Percentiles rank a stretch among this genome's conserved stretches.
Conservation (phyloP, 345 rosid genomes). For the Camelina neglecta region DNA sequence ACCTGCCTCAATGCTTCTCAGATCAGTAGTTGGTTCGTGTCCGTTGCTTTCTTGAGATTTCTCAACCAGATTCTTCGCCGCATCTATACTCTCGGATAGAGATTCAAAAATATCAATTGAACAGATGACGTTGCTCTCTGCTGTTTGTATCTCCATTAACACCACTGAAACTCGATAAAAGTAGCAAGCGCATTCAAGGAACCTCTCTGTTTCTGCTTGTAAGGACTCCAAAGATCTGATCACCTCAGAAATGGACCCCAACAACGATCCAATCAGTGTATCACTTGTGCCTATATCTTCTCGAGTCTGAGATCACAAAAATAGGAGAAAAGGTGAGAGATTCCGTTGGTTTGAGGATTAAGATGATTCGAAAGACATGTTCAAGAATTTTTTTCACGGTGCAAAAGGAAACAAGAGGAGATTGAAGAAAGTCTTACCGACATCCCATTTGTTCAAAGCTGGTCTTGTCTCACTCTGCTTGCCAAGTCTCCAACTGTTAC, state of each 20-base stretch:
- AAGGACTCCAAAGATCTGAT: conserved; percentile 49
- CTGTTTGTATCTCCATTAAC: conserved; percentile 72
- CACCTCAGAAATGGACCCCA: conserved; percentile 60
- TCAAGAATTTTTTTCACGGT: conserved; percentile 17
- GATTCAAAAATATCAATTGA: conserved; percentile 57
- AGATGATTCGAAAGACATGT: conserved; percentile 8
- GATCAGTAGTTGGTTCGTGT: conserved; percentile 48
- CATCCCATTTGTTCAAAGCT: conserved; percentile 48
- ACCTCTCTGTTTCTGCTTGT: conserved; percentile 51
- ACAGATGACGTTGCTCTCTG: conserved; percentile 47
- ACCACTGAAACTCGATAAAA: conserved; percentile 64
- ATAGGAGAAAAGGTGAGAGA: neutral
- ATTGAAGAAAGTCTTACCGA: conserved; percentile 50
- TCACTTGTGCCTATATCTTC: conserved; percentile 40
- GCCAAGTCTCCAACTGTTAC: conserved; percentile 24
- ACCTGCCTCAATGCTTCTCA: conserved; percentile 49
- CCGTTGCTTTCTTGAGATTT: conserved; percentile 38
- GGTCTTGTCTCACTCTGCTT: conserved; percentile 35
- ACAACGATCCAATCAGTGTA: conserved; percentile 48
- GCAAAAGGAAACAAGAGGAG: conserved; percentile 20
- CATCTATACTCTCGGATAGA: conserved; percentile 51
- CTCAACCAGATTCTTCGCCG: conserved; percentile 54
- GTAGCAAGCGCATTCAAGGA: conserved; percentile 63
- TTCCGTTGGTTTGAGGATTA: conserved; percentile 11
- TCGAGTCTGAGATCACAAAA: conserved; percentile 47